Evolutionary conservation across 805 yeast genomes (phyloP).

Genomic region (Pichia kluyveri): DNA sequence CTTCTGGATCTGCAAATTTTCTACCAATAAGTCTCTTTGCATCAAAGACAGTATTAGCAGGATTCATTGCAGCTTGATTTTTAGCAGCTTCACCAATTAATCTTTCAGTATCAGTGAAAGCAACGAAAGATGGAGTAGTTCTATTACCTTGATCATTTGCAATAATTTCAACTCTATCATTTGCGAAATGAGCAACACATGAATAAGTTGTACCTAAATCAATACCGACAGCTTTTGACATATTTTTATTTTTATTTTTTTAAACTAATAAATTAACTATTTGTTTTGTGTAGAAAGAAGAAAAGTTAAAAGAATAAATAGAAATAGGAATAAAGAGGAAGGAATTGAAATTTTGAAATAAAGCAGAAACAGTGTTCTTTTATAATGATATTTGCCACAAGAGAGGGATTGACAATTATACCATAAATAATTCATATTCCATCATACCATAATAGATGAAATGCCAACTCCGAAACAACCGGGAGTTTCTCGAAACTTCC

Average conservation of each 20-base stretch:
- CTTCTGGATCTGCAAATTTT: conserved; percentile 77
- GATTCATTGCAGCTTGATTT: conserved; percentile 94
- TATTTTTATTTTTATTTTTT: conserved; percentile 5
- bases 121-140: conserved; percentile 93
- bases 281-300: background rate
- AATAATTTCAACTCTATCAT: conserved; percentile 87
- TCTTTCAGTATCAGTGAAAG: conserved; percentile 88
- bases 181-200: conserved; percentile 89
- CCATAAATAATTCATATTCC: too few species aligned
- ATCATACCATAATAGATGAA: too few species aligned
- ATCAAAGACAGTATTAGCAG: conserved; percentile 80
- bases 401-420: too few species aligned
- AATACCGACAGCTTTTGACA: conserved; percentile 50
- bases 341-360: background rate
- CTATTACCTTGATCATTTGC: conserved; percentile 99
- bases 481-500: too few species aligned
- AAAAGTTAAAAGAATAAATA: too few species aligned
- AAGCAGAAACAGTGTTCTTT: background rate
- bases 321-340: too few species aligned
- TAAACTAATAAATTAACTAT: background rate
- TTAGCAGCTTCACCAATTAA: conserved; percentile 94
- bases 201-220: conserved; percentile 87
- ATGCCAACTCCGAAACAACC: too few species aligned
- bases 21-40: conserved; percentile 93
- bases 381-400: too few species aligned